A percentile compares a stretch with the other conserved stretches of the same genome.
These are phyloP conservation scores for Tritrichomonas musculus DNA, from an alignment of 208 protist genomes.

Conservation along the genomic window DNA sequence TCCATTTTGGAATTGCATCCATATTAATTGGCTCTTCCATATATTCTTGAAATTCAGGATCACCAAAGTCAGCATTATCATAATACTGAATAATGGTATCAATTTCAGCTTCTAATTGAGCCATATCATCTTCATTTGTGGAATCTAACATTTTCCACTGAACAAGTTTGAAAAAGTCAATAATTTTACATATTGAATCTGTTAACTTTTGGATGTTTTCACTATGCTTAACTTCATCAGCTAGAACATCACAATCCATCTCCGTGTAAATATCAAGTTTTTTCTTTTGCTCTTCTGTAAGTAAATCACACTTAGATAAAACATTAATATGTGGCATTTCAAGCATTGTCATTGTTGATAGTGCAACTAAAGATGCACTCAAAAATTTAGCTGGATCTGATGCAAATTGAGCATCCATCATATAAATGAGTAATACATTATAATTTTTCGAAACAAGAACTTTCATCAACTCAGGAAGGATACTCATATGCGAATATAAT, in stretches of 20 bases:
- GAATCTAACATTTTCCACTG: not conserved
- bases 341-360: not conserved
- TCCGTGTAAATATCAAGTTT: not conserved
- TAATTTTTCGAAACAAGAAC: not conserved
- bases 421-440: not conserved
- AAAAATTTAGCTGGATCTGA: constrained; percentile 1
- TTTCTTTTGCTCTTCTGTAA: not conserved
- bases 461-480: not conserved
- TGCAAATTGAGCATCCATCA: not conserved
- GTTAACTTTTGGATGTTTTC: not conserved
- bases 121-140: not conserved
- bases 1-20: too few species aligned
- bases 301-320: constrained; percentile 5
- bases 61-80: not conserved
- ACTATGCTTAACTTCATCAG: not conserved
- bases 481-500: not conserved
- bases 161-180: not conserved
- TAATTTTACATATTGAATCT: not conserved
- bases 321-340: constrained; percentile 30
- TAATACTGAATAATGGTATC: not conserved
- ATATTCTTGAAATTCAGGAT: not conserved
- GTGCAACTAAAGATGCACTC: not conserved
- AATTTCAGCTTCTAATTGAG: not conserved
- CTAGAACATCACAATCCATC: not conserved
- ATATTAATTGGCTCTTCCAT: too few species aligned